A percentile compares a stretch with the other conserved stretches of the same genome.
phyloP scores from a whole-genome alignment of 164 flowering plant species.

The Magnolia changhungtana region DNA sequence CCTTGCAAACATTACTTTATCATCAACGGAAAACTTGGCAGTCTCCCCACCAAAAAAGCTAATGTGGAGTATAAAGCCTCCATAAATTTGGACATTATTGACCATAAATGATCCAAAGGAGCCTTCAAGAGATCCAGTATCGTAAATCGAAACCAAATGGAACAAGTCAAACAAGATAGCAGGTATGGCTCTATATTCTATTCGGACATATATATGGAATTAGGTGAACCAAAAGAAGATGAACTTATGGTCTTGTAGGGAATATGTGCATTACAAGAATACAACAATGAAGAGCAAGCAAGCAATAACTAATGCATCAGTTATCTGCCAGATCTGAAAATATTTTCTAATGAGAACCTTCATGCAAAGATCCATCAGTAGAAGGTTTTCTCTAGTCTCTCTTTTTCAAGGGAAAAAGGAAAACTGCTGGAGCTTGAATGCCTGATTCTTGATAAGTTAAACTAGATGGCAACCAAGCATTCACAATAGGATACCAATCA shows the following conservation, averaged over 20 bases:
- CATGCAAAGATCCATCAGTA: no score
- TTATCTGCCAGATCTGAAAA: no score
- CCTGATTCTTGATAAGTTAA: no score
- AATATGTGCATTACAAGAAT: no score
- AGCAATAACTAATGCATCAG: no score
- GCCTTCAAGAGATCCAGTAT: slow-evolving; percentile 74
- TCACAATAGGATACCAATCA: no score
- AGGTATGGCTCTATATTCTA: neutral
- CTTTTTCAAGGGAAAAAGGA: no score
- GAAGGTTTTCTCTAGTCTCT: no score
- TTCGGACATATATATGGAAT: neutral
- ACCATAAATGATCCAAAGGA: slow-evolving; percentile 72
- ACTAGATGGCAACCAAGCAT: no score
- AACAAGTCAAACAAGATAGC: slow-evolving; percentile 1
- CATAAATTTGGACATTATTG: slow-evolving; percentile 74
- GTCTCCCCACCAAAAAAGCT: slow-evolving; percentile 49
- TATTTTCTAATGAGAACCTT: no score
- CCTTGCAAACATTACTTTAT: slow-evolving; percentile 83
- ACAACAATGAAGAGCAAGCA: no score
- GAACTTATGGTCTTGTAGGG: neutral
- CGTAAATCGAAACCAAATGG: slow-evolving; percentile 62
- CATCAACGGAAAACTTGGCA: slow-evolving; percentile 57
- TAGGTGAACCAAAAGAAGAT: neutral
- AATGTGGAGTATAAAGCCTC: slow-evolving; percentile 88
- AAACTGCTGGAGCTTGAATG: no score